phyloP scores from a whole-genome alignment of 441 rosid genomes.

The Isatis lusitanica region DNA sequence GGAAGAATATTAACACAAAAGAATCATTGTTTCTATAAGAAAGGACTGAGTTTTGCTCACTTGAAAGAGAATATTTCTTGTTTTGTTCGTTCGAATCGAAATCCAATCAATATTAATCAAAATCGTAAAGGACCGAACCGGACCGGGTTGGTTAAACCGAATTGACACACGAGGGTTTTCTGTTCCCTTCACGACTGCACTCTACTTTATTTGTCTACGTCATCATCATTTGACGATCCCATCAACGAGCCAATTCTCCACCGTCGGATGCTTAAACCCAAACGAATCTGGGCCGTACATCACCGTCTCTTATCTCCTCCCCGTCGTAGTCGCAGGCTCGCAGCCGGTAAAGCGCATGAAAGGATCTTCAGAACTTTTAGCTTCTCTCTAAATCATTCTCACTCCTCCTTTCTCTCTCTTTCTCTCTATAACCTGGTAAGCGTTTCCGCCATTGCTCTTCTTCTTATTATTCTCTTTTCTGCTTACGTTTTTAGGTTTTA shows the following conservation, averaged over 20 bases:
- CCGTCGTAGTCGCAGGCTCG: conserved; percentile 24
- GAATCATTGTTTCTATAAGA: neutral
- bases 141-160: conserved; percentile 2
- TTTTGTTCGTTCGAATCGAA: neutral
- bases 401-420: conserved; percentile 5
- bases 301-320: conserved; percentile 33
- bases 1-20: neutral
- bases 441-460: neutral
- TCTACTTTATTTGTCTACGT: conserved; percentile 40
- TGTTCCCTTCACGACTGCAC: neutral
- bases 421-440: conserved; percentile 44
- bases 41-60: neutral
- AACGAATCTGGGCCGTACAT: conserved; percentile 42
- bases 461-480: neutral
- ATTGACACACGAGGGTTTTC: conserved; percentile 32
- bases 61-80: neutral
- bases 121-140: neutral
- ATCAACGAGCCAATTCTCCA: conserved; percentile 20
- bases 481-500: neutral
- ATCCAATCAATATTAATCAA: neutral
- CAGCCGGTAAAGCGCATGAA: conserved; percentile 37
- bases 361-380: conserved; percentile 27
- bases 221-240: conserved; percentile 36
- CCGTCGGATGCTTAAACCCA: conserved; percentile 48
- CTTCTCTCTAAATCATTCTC: conserved; percentile 24